Evolutionary conservation across 768 basidiomycete genomes (phyloP), one percentile per base, ranked within the genome.

Genomic region (Boletellus ananiceps): DNA sequence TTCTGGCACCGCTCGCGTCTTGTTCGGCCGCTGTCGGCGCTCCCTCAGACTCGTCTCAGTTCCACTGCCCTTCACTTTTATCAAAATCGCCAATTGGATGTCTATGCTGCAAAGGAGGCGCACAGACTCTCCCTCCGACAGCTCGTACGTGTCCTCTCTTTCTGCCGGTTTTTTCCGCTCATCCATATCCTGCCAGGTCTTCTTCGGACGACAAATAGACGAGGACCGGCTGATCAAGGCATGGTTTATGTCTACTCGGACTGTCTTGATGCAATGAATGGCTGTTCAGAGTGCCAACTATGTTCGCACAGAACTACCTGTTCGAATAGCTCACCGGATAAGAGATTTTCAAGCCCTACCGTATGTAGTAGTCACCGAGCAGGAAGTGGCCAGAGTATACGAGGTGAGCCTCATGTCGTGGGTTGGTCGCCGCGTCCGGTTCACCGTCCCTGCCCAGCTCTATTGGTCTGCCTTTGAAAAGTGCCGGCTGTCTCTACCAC

Each of bases 401-500:
- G 85, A 91, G 71, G 87, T 89, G 46, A 57, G 83, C n/a, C 65
- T 46, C 49, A 40, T 34, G 3, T 34, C 31, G 38, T 23, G 7
- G 47, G 12, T 32, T 18, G n/a, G 2, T n/a, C n/a, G 40, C 14
- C 49, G 16, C 19, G 15, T 31, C 38, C 19, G 21, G 43, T 44
- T 51, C 46, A 51, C 44, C 27, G 12, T 21, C 25, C 40, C 52
- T 18, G 21, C 27, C 36, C 16, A 93, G 90, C 70, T 92, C 27
- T 93, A 93, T 64, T 90, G 87, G 85, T 77, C 79, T 46, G 88
- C 89, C 7, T 93, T 93, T 57, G 88, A 93, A 60, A 86, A 83
- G 88, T 91, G 62, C 29, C 69, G 54, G 12, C 18, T 9, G 18
- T 44, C 40, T 29, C 57, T 35, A 34, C 42, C 25, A 21, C 34